Percentiles rank a stretch among this genome's conserved stretches.
Conservation (phyloP, 176 grass and related monocot genomes). For the Phragmites australis region DNA sequence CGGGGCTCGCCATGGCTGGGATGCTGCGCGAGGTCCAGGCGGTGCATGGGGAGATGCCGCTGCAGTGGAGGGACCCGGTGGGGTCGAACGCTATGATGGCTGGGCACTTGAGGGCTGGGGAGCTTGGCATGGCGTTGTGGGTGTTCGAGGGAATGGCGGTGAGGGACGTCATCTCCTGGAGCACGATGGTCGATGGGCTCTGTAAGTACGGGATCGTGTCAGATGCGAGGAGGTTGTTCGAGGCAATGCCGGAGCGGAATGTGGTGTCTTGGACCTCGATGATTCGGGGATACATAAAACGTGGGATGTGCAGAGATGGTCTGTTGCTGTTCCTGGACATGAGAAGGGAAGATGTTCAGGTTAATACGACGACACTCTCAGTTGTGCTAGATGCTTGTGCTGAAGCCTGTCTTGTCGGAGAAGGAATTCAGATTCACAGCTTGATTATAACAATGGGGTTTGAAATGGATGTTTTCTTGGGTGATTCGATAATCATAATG, state of each 20-base stretch:
- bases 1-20: slow-evolving; percentile 56
- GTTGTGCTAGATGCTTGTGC: slow-evolving; percentile 62
- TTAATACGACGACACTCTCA: slow-evolving; percentile 54
- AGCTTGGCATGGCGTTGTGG: slow-evolving; percentile 51
- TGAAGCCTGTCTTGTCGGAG: slow-evolving; percentile 37
- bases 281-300: slow-evolving; percentile 57
- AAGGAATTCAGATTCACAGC: slow-evolving; percentile 67
- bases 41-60: slow-evolving; percentile 49
- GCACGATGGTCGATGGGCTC: slow-evolving; percentile 54
- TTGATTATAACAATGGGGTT: slow-evolving; percentile 55
- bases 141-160: slow-evolving; percentile 52
- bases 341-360: slow-evolving; percentile 50
- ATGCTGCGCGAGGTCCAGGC: slow-evolving; percentile 56
- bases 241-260: slow-evolving; percentile 63
- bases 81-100: slow-evolving; percentile 52
- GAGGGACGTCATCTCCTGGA: slow-evolving; percentile 69
- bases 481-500: slow-evolving; percentile 57
- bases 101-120: slow-evolving; percentile 53
- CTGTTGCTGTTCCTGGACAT: slow-evolving; percentile 57
- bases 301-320: slow-evolving; percentile 54
- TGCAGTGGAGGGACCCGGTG: slow-evolving; percentile 49
- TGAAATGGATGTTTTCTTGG: slow-evolving; percentile 50
- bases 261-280: slow-evolving; percentile 80
- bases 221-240: slow-evolving; percentile 56
- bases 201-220: slow-evolving; percentile 55